Evolutionary conservation across 495 filamentous ascomycete species (phyloP).

Genomic region (Cryomyces antarcticus): DNA sequence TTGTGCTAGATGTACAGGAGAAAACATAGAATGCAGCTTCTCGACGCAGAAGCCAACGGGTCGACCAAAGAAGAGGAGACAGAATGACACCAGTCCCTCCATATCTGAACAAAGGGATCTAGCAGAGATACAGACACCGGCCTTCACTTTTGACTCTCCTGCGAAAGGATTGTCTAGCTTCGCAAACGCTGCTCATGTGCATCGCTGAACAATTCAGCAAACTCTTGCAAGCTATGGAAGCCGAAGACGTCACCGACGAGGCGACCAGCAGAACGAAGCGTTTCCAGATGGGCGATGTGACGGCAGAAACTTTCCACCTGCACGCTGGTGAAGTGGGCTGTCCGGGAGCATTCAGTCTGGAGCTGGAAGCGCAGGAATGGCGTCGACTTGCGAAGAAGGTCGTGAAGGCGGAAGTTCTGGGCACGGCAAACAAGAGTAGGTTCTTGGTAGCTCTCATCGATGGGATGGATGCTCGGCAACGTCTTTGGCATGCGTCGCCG

Average conservation of each 20-base stretch:
- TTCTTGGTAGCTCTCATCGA: conserved; percentile 8
- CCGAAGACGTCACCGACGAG: conserved; percentile 11
- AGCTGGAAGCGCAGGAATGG: conserved; percentile 16
- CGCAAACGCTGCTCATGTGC: conserved; percentile 9
- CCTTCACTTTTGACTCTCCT: background rate
- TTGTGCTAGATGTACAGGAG: conserved; percentile 13
- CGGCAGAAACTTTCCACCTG: conserved; percentile 7
- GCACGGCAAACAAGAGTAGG: conserved; percentile 4
- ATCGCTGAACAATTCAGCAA: conserved; percentile 15
- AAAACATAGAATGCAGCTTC: conserved; percentile 17
- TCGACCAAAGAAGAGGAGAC: conserved; percentile 14
- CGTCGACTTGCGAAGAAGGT: conserved; percentile 14
- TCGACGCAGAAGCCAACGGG: conserved; percentile 20
- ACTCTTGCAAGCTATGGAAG: conserved; percentile 11
- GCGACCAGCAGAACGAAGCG: conserved; percentile 9
- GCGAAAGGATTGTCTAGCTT: background rate
- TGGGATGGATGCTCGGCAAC: conserved; percentile 11
- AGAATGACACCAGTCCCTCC: background rate
- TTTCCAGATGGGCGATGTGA: conserved; percentile 16
- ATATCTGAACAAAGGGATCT: background rate
- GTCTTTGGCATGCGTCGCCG: conserved; percentile 4
- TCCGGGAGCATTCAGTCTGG: conserved; percentile 14
- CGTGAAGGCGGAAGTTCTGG: conserved; percentile 15
- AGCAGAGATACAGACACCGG: background rate
- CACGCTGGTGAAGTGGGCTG: conserved; percentile 16